A percentile compares a stretch with the other conserved stretches of the same genome.
Evolutionary conservation across 495 filamentous ascomycete genomes (phyloP).

Genomic region (Aspergillus bertholletiae): DNA sequence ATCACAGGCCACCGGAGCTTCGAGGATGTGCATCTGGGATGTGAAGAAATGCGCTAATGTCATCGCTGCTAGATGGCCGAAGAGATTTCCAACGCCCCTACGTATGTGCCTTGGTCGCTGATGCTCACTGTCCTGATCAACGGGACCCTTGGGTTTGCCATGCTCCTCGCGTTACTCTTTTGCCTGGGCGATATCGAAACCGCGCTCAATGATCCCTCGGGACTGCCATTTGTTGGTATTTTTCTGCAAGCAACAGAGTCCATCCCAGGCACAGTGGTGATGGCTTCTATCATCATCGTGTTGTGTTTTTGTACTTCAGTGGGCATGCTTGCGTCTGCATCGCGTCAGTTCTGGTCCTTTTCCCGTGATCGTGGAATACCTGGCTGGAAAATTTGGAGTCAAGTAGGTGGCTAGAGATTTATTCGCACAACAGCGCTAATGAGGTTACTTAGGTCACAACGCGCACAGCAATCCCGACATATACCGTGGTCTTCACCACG

Average conservation of each 20-base stretch:
- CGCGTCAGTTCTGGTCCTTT: conserved; percentile 55
- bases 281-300: not conserved
- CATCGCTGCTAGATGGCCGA: conserved; percentile 30
- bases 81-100: conserved; percentile 38
- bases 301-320: conserved; percentile 13
- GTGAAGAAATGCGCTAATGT: too few species aligned
- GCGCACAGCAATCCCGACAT: conserved; percentile 32
- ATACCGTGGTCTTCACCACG: conserved; percentile 37
- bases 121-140: conserved; percentile 36
- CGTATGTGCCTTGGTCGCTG: conserved; percentile 28
- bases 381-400: conserved; percentile 41
- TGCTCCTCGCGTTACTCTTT: conserved; percentile 36
- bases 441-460: conserved; percentile 33
- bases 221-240: conserved; percentile 6
- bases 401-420: conserved; percentile 19
- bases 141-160: conserved; percentile 36
- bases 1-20: too few species aligned
- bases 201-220: not conserved
- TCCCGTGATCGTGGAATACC: conserved; percentile 56
- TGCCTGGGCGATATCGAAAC: conserved; percentile 32
- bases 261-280: not conserved
- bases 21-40: too few species aligned
- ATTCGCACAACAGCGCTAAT: not conserved
- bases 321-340: conserved; percentile 45
- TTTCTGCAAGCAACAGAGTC: not conserved